These are phyloP conservation scores for Vitis hybrid DNA, from an alignment of 177 flowering plant genomes.

Conservation along the genomic window DNA sequence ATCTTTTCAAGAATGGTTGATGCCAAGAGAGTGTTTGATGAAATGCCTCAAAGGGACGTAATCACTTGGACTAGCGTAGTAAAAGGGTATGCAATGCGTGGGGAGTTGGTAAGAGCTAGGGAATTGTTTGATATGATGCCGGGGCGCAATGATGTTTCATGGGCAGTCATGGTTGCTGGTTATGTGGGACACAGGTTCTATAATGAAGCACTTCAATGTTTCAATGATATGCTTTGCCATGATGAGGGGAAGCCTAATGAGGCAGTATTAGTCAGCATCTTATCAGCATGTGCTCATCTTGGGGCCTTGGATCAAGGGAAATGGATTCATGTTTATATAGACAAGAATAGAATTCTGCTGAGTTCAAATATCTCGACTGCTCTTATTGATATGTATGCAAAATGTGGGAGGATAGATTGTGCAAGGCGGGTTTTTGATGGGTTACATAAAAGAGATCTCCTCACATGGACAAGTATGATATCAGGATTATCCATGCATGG, in stretches of 20 bases:
- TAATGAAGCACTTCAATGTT: constrained; percentile 2
- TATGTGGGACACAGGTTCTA: neutral
- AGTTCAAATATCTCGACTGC: constrained; percentile 5
- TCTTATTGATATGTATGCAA: constrained; percentile 9
- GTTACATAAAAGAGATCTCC: neutral
- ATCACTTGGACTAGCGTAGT: constrained; percentile 9
- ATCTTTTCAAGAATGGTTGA: neutral
- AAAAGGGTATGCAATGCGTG: constrained; percentile 7
- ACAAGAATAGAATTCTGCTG: neutral
- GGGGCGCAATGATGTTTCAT: constrained; percentile 4
- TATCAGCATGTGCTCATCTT: constrained; percentile 6
- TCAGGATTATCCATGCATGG: constrained; percentile 9
- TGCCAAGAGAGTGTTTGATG: constrained; percentile 1
- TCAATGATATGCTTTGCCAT: constrained; percentile 3
- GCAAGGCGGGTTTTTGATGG: neutral
- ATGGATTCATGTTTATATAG: constrained; percentile 6
- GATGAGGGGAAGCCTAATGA: neutral
- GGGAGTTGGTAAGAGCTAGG: neutral
- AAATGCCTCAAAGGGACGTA: constrained; percentile 7
- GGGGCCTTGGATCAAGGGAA: constrained; percentile 11
- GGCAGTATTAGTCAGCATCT: constrained; percentile 5
- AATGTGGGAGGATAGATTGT: constrained; percentile 5
- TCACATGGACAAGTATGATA: constrained; percentile 7
- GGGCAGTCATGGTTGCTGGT: constrained; percentile 7
- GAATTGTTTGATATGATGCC: constrained; percentile 2